Conservation (phyloP, 148 eudicot species). For the Bassia scoparia region DNA sequence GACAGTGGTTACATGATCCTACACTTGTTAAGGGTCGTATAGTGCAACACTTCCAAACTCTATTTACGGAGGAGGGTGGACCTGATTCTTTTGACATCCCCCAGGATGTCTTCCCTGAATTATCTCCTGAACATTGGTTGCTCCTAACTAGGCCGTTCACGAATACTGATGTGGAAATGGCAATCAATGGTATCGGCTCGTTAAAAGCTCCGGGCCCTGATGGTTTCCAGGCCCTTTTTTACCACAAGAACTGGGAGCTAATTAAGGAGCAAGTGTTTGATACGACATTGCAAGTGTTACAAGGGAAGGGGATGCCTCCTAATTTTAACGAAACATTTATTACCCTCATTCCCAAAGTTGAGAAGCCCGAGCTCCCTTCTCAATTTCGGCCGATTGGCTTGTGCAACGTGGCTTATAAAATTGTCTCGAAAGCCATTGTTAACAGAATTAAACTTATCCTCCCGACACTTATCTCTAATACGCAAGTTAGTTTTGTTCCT, state of each 20-base stretch:
- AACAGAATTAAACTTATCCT: background rate
- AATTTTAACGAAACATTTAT: background rate
- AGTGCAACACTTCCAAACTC: background rate
- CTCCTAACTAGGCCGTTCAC: background rate
- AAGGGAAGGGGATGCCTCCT: background rate
- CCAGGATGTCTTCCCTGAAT: background rate
- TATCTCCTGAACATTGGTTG: background rate
- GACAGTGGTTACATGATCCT: background rate
- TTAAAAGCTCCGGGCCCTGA: background rate
- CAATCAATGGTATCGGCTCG: background rate
- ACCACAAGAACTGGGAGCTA: background rate
- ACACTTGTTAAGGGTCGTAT: background rate
- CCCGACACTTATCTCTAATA: background rate
- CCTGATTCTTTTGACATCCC: background rate
- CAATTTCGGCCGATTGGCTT: background rate
- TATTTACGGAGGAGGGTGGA: background rate
- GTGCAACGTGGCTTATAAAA: background rate
- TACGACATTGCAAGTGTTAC: background rate
- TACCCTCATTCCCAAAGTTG: background rate
- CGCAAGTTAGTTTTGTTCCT: background rate
- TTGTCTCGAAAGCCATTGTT: background rate
- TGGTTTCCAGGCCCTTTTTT: background rate
- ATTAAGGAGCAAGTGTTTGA: background rate
- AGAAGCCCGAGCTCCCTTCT: background rate
- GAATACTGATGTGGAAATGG: background rate